Percentiles rank a stretch among this genome's conserved stretches.
Evolutionary conservation across 306 rosid species (phyloP).

Genomic region (Acacia acuminata): DNA sequence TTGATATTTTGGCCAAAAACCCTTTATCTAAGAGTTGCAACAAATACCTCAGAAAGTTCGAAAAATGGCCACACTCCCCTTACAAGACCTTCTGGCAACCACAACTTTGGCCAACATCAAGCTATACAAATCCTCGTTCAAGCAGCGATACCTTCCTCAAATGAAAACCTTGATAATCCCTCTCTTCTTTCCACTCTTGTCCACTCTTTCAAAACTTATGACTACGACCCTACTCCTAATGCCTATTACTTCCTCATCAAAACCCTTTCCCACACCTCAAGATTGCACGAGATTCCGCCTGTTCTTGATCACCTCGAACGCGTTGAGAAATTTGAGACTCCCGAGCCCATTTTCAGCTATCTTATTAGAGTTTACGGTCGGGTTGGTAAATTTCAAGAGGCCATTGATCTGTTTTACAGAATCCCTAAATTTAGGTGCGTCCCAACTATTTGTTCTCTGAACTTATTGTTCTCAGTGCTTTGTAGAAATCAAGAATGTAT

Average conservation of each 20-base stretch:
- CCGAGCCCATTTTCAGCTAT: constrained; percentile 50
- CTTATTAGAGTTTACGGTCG: constrained; percentile 49
- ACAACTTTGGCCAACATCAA: constrained; percentile 57
- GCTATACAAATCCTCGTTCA: constrained; percentile 57
- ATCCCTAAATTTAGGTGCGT: constrained; percentile 76
- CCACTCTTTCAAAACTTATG: constrained; percentile 56
- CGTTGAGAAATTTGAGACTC: constrained; percentile 56
- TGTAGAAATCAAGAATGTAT: constrained; percentile 52
- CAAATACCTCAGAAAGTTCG: constrained; percentile 75
- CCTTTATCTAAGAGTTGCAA: constrained; percentile 52
- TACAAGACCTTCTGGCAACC: constrained; percentile 75
- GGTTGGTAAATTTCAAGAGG: constrained; percentile 48
- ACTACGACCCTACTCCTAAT: constrained; percentile 63
- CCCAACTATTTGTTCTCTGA: constrained; percentile 63
- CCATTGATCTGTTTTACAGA: constrained; percentile 57
- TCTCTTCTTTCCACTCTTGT: constrained; percentile 63
- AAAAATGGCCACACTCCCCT: constrained; percentile 73
- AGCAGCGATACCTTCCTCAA: constrained; percentile 27
- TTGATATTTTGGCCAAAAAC: constrained; percentile 47
- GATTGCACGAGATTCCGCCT: constrained; percentile 43
- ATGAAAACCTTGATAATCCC: constrained; percentile 31
- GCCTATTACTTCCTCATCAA: constrained; percentile 70
- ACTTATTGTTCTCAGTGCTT: constrained; percentile 62
- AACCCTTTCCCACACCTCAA: constrained; percentile 46
- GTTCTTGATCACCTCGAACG: constrained; percentile 59